Percentiles rank a stretch among this genome's conserved stretches.
Conservation (phyloP, 73 alveolate species). For the Tetrahymena thermophila region DNA sequence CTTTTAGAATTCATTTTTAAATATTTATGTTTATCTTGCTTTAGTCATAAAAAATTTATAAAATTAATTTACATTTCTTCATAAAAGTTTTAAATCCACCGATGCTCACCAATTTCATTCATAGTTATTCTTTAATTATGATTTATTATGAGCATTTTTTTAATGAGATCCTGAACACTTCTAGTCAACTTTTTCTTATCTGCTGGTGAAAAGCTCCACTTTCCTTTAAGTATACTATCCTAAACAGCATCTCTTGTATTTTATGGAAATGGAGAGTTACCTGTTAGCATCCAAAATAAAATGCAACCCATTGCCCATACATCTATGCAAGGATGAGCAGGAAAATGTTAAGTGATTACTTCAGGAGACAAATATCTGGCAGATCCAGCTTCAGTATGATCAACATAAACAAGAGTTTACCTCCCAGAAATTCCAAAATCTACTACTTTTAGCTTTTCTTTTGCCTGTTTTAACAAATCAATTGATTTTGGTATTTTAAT, state of each 20-base stretch:
- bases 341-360: neutral
- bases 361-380: neutral
- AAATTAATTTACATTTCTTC: neutral
- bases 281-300: slow-evolving; percentile 7
- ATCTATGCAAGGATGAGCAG: slow-evolving; percentile 7
- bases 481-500: neutral
- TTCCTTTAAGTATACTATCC: neutral
- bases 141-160: neutral
- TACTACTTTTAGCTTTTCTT: slow-evolving; percentile 19
- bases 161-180: neutral
- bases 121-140: neutral
- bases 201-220: neutral
- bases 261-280: neutral
- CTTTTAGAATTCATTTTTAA: neutral
- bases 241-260: neutral
- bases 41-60: neutral
- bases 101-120: neutral
- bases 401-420: neutral
- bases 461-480: neutral
- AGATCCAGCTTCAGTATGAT: slow-evolving; percentile 8
- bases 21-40: neutral
- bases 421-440: slow-evolving; percentile 6
- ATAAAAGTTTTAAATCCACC: neutral
- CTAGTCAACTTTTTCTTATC: neutral
- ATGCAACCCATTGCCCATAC: slow-evolving; percentile 3